Evolutionary conservation across 2,329 filamentous ascomycete species (phyloP), one percentile per base, ranked within the genome.

Genomic region (Pseudomassariella vexata): DNA sequence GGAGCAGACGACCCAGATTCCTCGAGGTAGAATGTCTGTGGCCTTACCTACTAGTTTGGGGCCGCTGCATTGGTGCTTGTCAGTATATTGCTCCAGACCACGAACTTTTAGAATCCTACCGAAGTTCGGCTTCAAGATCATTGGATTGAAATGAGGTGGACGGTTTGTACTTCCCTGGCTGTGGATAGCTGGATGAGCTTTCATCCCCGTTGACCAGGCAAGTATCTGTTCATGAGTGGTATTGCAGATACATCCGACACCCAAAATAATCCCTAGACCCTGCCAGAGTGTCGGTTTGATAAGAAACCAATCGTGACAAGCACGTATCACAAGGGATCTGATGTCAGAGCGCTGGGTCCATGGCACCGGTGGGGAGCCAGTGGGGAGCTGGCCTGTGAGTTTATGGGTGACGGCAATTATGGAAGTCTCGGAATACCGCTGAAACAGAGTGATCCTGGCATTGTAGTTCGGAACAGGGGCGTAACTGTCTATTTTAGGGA

Each of bases 251-350:
- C 24, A 32, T 5, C 44, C 45, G 4, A 33, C 21, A 6, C 46
- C 46, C 10, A 48, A 38, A 1, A 49, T 22, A n/a, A 49, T 48
- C 4, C 45, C 45, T 14, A 49, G 38, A 16, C 45, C 45, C 45
- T 49, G 4, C 68, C n/a, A n/a, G n/a, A n/a, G n/a, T n/a, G n/a
- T n/a, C n/a, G n/a, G n/a, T n/a, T n/a, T n/a, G n/a, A n/a, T n/a
- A n/a, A n/a, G n/a, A n/a, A n/a, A n/a, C n/a, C n/a, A n/a, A n/a
- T n/a, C n/a, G n/a, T n/a, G n/a, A n/a, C n/a, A n/a, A n/a, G n/a
- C n/a, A n/a, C n/a, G n/a, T n/a, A n/a, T n/a, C n/a, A n/a, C n/a
- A n/a, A n/a, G n/a, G n/a, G n/a, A n/a, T n/a, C n/a, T n/a, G n/a
- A n/a, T n/a, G n/a, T n/a, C n/a, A n/a, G n/a, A n/a, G n/a, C n/a